phyloP scores from a whole-genome alignment of 2,329 filamentous ascomycete genomes.

The Cordyceps cicadae region DNA sequence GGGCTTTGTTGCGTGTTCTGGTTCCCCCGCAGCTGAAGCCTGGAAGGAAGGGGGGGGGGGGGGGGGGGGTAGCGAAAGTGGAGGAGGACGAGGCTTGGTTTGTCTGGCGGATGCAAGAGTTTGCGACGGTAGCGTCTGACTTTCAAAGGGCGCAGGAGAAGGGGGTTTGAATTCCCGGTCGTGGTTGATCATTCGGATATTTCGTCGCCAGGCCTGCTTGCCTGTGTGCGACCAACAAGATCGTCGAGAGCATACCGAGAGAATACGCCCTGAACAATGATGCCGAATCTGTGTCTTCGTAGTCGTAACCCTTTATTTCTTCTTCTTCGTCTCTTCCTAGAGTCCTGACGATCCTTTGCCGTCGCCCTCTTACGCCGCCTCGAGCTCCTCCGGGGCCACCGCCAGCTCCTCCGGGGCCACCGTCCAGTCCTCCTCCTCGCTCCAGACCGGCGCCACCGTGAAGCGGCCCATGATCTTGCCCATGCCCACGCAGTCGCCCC shows the following conservation, averaged over 20 bases:
- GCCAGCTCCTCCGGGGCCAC: constrained; percentile 29
- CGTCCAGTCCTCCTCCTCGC: constrained; percentile 49
- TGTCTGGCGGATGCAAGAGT: not conserved
- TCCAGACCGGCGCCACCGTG: constrained; percentile 49
- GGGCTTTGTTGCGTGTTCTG: not conserved
- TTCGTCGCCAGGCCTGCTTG: no score
- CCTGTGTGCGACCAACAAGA: no score
- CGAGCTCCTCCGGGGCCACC: constrained; percentile 21
- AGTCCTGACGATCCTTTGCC: not conserved
- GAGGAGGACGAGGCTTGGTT: no score
- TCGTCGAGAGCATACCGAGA: no score
- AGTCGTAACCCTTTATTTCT: no score
- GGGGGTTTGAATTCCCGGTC: no score
- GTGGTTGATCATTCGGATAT: no score
- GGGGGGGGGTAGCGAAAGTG: not conserved
- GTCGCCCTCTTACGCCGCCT: not conserved
- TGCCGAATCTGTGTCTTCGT: no score
- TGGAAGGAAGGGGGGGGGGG: not conserved
- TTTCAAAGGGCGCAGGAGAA: no score
- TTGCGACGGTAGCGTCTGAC: not conserved
- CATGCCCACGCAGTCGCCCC: constrained; percentile 50
- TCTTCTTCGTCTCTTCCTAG: no score
- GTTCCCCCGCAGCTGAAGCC: constrained; percentile 3
- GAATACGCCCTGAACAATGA: no score
- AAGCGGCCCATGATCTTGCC: constrained; percentile 56